phyloP scores from a whole-genome alignment of 2,329 filamentous ascomycete genomes.

The Arthrobotrys conoides region DNA sequence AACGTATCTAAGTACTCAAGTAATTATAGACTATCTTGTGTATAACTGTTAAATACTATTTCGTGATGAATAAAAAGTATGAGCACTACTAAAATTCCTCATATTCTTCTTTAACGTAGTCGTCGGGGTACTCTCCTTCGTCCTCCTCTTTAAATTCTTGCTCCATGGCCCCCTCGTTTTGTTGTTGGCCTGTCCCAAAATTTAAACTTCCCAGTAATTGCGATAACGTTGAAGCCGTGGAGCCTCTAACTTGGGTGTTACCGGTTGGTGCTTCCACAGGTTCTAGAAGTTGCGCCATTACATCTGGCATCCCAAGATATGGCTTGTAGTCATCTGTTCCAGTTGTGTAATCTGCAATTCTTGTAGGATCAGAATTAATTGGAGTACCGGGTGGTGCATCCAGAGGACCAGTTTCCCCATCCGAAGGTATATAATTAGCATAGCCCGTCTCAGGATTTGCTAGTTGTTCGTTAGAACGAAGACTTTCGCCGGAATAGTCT shows the following conservation, averaged over 20 bases:
- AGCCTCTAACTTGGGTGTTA: background rate
- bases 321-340: background rate
- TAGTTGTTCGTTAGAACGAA: background rate
- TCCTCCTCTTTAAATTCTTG: background rate
- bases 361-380: background rate
- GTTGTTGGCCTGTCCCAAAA: background rate
- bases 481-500: background rate
- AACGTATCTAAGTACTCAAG: too few species aligned
- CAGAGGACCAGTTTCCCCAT: background rate
- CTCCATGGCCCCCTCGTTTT: background rate
- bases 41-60: too few species aligned
- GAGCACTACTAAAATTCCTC: background rate
- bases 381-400: background rate
- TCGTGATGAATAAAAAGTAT: too few species aligned
- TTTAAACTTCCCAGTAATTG: constrained; percentile 4
- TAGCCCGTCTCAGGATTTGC: background rate
- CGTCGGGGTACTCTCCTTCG: background rate
- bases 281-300: background rate
- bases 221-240: constrained; percentile 8
- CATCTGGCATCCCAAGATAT: background rate
- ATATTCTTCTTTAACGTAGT: background rate
- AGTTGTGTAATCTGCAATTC: background rate
- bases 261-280: background rate
- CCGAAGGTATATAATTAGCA: background rate
- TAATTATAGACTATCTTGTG: too few species aligned